phyloP scores from a whole-genome alignment of 176 grass and related monocot genomes.

The barley (Hordeum vulgare) region MorexV3_pseudomolecules_assembly NC_058521.1:88415788-88416287 shows the following conservation, averaged over 20 bases:
- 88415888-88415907: constrained; percentile 74
- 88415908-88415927: constrained; percentile 60
- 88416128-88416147: not conserved
- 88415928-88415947: constrained; percentile 66
- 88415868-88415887: constrained; percentile 66
- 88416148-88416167: not conserved
- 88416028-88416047: not conserved
- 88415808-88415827: not conserved
- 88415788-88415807: not conserved
- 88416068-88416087: not conserved
- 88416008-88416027: not conserved
- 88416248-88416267: not conserved
- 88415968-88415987: constrained; percentile 62
- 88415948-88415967: constrained; percentile 79
- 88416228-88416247: not conserved
- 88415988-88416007: not conserved
- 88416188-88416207: not conserved
- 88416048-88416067: not conserved
- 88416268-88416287: not conserved
- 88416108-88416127: not conserved
- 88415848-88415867: constrained; percentile 2
- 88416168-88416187: not conserved
- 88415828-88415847: not conserved
- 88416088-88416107: not conserved
- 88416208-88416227: not conserved